Base-by-base conservation (phyloP, 306 rosid genomes). In the Cucumis hystrix region DNA sequence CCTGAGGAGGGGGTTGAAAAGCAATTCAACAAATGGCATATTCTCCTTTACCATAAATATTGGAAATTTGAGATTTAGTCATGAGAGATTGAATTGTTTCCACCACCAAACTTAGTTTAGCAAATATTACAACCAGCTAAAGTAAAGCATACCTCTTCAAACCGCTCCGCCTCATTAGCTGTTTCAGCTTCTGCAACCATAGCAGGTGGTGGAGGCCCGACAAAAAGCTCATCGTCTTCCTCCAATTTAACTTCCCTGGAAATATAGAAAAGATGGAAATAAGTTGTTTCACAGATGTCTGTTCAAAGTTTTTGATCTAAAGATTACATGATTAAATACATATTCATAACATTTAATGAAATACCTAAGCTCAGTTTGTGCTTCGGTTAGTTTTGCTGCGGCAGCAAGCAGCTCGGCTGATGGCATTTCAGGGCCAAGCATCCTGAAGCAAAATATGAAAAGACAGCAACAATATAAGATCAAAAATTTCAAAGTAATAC, bases 171-270 rank as follows among this genome's bases (percentile, higher is more conserved):
- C 71, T 94, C 97, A 80, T 94, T 92, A 20, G 98, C 96, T 25
- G 91, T 90, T 80, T 85, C 98, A 72, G 91, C 89, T 88, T 92
- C 96, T 79, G 89, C 72, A 83, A 92, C 95, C 86, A 92, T 49
- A 66, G 97, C 95, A 73, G 96, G 96, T 23, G 95, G 97, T 49
- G 97, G 85, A 81, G 97, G 98, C 79, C 98, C 97, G 56, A 94
- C 77, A 82, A 94, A 92, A 45, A 82, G 35, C 77, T 78, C 96
- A 80, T 25, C 30, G 77, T 94, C 97, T 30, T 81, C 96, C 52
- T 82, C 97, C 91, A 91, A 79, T 79, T 91, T 95, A 51, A 81
- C 93, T 25, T 91, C 95, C 47, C 97, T 91, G 67, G 16, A 77
- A 30, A 80, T 55, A 82, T 81, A 37, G 69, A 69, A 20, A 33